Percentiles rank a stretch among this genome's conserved stretches.
phyloP scores from a whole-genome alignment of 345 rosid species.

The Euphorbia pulcherrima region DNA sequence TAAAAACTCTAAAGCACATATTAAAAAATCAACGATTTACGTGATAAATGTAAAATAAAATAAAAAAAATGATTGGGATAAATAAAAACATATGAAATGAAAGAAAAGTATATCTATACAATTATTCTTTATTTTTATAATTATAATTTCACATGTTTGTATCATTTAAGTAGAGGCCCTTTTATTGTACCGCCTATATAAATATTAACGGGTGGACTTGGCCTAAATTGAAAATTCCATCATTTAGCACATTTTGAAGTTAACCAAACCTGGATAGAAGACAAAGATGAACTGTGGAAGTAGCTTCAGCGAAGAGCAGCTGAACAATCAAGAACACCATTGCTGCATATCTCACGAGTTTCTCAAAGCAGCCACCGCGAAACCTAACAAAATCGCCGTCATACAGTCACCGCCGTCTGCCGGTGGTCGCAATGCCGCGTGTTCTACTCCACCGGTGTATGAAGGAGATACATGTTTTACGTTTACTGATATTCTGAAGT shows the following conservation, averaged over 20 bases:
- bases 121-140: no score
- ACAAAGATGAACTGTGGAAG: neutral
- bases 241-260: neutral
- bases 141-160: no score
- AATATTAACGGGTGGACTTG: no score
- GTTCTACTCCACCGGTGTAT: constrained; percentile 37
- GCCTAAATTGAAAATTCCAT: no score
- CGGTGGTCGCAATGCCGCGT: neutral
- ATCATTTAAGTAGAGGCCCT: no score
- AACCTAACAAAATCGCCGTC: constrained; percentile 50
- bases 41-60: no score
- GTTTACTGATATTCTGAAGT: constrained; percentile 42
- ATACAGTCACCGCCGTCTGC: constrained; percentile 36
- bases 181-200: no score
- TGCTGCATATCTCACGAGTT: constrained; percentile 77
- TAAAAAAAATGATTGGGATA: no score
- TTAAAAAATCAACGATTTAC: no score
- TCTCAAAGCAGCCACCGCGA: constrained; percentile 42
- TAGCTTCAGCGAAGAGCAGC: constrained; percentile 7
- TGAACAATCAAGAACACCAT: constrained; percentile 10
- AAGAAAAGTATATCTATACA: no score
- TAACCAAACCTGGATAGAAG: neutral
- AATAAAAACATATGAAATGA: no score
- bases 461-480: constrained; percentile 66
- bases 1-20: no score